phyloP scores from a whole-genome alignment of 73 alveolate genomes.

The Halteria grandinella region DNA sequence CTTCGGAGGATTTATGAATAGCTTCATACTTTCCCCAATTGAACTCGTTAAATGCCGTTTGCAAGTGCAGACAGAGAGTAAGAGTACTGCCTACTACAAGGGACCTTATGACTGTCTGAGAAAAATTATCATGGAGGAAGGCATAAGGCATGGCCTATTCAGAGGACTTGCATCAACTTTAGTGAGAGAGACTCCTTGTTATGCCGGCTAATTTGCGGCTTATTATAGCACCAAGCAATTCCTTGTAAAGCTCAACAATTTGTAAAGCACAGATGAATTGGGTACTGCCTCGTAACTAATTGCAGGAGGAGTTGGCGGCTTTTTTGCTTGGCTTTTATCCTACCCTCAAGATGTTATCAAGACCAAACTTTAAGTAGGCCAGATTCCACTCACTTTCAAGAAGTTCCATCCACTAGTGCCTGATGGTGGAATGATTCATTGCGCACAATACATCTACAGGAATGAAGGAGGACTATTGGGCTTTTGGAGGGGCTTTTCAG shows the following conservation, averaged over 20 bases:
- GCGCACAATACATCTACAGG: slow-evolving; percentile 26
- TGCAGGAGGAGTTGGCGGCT: slow-evolving; percentile 56
- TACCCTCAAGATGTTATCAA: slow-evolving; percentile 44
- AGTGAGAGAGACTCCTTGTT: slow-evolving; percentile 58
- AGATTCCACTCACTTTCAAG: not conserved
- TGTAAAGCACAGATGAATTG: slow-evolving; percentile 28
- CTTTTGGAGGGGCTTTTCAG: slow-evolving; percentile 58
- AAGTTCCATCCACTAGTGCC: not conserved
- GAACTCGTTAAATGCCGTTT: slow-evolving; percentile 67
- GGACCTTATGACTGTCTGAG: slow-evolving; percentile 62
- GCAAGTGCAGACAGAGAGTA: slow-evolving; percentile 17
- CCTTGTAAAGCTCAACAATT: slow-evolving; percentile 13
- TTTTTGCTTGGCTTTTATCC: slow-evolving; percentile 44
- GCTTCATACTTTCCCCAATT: slow-evolving; percentile 67
- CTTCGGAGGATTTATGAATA: slow-evolving; percentile 72
- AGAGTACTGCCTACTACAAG: slow-evolving; percentile 47
- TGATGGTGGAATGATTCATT: slow-evolving; percentile 39
- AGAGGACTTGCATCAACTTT: slow-evolving; percentile 56
- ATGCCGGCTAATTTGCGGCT: slow-evolving; percentile 74
- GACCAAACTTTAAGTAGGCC: slow-evolving; percentile 28
- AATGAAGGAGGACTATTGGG: slow-evolving; percentile 21
- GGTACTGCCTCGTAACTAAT: slow-evolving; percentile 14
- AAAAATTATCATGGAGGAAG: slow-evolving; percentile 58
- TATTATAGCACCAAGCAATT: slow-evolving; percentile 40
- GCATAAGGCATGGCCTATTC: slow-evolving; percentile 25